Evolutionary conservation across 495 filamentous ascomycete genomes (phyloP), one percentile per base, ranked within the genome.

Genomic region (Sporormia fimetaria): DNA sequence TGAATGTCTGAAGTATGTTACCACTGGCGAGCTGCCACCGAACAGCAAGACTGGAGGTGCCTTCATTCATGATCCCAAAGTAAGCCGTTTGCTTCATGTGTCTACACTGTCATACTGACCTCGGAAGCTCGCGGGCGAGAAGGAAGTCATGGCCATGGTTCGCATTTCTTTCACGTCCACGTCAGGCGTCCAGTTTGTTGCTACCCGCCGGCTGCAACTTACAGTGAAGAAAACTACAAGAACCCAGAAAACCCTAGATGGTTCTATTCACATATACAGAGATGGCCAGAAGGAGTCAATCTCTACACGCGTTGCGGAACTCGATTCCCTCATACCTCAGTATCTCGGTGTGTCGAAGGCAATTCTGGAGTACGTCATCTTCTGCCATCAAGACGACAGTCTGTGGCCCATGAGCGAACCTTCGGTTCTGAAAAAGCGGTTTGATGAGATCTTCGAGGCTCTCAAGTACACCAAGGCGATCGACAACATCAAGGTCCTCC

Each of bases 301-400:
- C 20, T 94, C 88, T 11, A 82, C 81, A 2, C 71, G 76, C 6
- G 79, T 83, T 10, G 74, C 75, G 1, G 81, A 94, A 42, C 65
- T 98, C 21, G 78, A 95, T 56, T 68, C 76, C 49, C 71, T 87
- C 33, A 76, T 96, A 62, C 84, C 90, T 1, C 74, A 84, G 45
- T 82, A 87, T 48, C 70, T 98, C 4, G 90, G 92, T 22, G 90
- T 95, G 6, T 90, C 87, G 3, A 77, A 79, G 41, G 86, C 90
- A 6, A 74, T 98, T 10, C 70, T 98, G 22, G 87, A 96, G 31
- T 79, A 74, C 32, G 90, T 98, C 55, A 95, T 98, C 49, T 98
- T 98, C 63, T 98, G 90, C 57, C 90, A 98, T 58, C 90, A 98
- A 52, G 90, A 98, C 49, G 90, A 98, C 44, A 94, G 88, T 39